Base-by-base conservation (phyloP, 202 grass and related monocot species). In the Sporobolus alterniflorus region DNA sequence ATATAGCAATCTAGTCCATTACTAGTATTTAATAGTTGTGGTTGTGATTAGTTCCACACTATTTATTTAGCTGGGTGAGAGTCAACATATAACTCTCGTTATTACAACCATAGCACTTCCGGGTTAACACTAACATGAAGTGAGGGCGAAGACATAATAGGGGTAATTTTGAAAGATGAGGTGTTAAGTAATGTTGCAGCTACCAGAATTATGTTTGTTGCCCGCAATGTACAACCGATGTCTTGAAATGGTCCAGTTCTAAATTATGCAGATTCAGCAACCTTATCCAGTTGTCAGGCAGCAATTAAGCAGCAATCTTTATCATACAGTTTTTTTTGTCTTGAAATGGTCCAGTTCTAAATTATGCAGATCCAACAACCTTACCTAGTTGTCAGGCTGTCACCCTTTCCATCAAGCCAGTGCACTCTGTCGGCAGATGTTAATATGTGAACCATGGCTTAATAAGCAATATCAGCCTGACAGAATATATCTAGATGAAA, bases 341-440 rank as follows among this genome's bases (percentile, higher is more conserved):
- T 64, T 4, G 36, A 68, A 80, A 56, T 29, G n/a, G 48, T 40
- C 29, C 48, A 74, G 67, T 74, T 56, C 60, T 43, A 11, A 36
- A 67, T 67, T 65, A 79, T 56, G 74, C 48, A 80, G 40, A 67
- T 59, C 34, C 30, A 54, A 6, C 14, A 34, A 20, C 49, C 48
- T 46, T 17, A 10, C 21, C 51, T 9, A 72, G 42, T 55, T 66
- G 49, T 47, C 48, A 56, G 39, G 9, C 7, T 65, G 15, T 86
- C 26, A 73, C 34, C 68, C 57, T 24, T 72, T 49, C 68, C 47
- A 55, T 79, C 75, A 64, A 79, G 44, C 54, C 66, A 78, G 54
- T 2, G 1, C 43, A 79, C 69, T 28, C 0, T 85, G 44, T 63
- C 5, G 63, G 6, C 9, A n/a, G 25, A 56, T 80, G 5, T 74